Percentiles rank a stretch among this genome's conserved stretches.
These are phyloP conservation scores for Chlamydomonas urium DNA, from an alignment of 139 green algal species.

Conservation along the genomic window DNA sequence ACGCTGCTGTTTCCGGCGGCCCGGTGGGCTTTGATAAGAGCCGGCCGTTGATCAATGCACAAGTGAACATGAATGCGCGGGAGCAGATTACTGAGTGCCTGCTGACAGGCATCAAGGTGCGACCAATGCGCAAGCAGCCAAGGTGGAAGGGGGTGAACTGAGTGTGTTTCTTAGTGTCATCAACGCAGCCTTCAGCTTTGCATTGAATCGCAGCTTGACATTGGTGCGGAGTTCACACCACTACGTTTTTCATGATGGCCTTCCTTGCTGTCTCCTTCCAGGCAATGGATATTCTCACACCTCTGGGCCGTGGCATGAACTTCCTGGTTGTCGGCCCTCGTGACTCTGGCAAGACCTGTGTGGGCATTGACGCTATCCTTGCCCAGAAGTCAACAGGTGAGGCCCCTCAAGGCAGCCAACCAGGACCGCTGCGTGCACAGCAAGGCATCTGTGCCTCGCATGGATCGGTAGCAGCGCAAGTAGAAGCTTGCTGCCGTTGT, in stretches of 20 bases:
- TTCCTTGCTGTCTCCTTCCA: conserved; percentile 22
- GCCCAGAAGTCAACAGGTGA: conserved; percentile 34
- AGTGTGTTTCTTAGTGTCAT: background rate
- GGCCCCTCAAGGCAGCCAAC: no score
- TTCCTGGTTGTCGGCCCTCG: conserved; percentile 64
- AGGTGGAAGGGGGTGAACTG: background rate
- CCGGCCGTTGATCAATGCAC: conserved; percentile 62
- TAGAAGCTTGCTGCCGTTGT: no score
- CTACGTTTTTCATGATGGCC: no score
- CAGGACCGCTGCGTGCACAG: no score
- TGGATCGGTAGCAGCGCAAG: no score
- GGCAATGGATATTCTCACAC: conserved; percentile 78
- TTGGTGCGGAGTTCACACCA: no score
- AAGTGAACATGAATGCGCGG: conserved; percentile 65
- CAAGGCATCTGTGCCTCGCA: no score
- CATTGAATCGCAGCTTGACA: no score
- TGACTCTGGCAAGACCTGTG: conserved; percentile 53
- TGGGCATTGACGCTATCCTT: conserved; percentile 64
- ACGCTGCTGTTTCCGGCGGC: background rate
- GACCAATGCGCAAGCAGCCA: background rate
- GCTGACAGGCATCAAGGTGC: conserved; percentile 66
- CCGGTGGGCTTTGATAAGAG: conserved; percentile 2
- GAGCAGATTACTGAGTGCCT: conserved; percentile 74
- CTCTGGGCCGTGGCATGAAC: conserved; percentile 71
- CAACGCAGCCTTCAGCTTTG: no score